phyloP scores from a whole-genome alignment of 176 grass and related monocot genomes.

The Chrysopogon serrulatus region DNA sequence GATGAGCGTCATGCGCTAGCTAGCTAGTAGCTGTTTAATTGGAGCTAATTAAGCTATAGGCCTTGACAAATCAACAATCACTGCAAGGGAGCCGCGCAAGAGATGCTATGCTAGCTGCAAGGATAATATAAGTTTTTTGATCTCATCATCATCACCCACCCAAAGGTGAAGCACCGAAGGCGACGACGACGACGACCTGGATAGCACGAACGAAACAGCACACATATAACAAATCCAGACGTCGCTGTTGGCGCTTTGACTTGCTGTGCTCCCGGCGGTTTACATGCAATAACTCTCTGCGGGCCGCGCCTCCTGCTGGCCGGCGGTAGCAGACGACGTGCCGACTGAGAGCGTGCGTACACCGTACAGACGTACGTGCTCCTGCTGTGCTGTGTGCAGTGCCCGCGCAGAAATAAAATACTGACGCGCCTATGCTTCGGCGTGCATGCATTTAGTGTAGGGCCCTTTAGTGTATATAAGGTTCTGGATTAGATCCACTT shows the following conservation, averaged over 20 bases:
- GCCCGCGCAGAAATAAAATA: neutral
- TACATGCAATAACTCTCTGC: neutral
- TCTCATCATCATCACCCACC: constrained; percentile 18
- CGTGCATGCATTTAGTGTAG: too few species aligned
- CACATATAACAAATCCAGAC: neutral
- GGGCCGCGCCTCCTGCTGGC: neutral
- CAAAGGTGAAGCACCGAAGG: neutral
- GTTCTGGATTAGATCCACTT: too few species aligned
- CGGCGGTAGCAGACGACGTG: neutral
- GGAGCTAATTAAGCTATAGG: neutral
- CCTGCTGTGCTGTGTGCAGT: neutral
- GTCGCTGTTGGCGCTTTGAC: constrained; percentile 13
- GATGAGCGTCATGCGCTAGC: constrained; percentile 9
- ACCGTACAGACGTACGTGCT: neutral
- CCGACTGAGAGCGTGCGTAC: neutral
- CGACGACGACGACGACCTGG: neutral
- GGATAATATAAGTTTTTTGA: constrained; percentile 20
- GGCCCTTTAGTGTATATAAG: too few species aligned
- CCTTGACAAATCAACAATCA: neutral
- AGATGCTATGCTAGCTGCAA: neutral
- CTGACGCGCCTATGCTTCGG: neutral
- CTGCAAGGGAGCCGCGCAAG: neutral
- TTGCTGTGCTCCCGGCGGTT: neutral
- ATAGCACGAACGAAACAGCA: neutral
- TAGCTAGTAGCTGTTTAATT: constrained; percentile 6